A percentile compares a stretch with the other conserved stretches of the same genome.
Conservation (phyloP, 805 yeast species). For the Jamesozyma rosinii region DNA sequence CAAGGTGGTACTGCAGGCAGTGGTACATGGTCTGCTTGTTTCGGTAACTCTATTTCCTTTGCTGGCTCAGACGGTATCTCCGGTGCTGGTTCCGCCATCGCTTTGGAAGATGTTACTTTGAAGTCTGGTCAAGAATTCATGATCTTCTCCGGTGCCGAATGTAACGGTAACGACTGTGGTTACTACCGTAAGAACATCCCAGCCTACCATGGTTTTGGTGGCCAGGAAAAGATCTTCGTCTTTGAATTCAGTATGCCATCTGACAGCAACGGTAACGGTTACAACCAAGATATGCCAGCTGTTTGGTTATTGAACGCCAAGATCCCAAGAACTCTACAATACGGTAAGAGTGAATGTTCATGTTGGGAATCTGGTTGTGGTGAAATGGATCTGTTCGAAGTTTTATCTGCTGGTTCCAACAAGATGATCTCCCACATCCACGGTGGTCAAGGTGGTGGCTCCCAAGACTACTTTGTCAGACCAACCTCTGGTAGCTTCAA, state of each 20-base stretch:
- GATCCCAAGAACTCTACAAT: slow-evolving; percentile 93
- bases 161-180: slow-evolving; percentile 64
- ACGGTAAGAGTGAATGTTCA: slow-evolving; percentile 76
- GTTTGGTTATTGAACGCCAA: slow-evolving; percentile 92
- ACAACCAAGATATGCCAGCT: slow-evolving; percentile 94
- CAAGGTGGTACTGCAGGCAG: slow-evolving; percentile 77
- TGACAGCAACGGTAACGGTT: slow-evolving; percentile 39
- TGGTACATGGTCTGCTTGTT: slow-evolving; percentile 77
- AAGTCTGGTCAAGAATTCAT: slow-evolving; percentile 70
- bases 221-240: slow-evolving; percentile 73
- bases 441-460: slow-evolving; percentile 75
- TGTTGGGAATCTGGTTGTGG: slow-evolving; percentile 98
- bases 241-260: slow-evolving; percentile 93
- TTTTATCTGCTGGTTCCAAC: slow-evolving; percentile 65
- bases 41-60: slow-evolving; percentile 89
- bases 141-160: slow-evolving; percentile 66
- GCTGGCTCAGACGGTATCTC: slow-evolving; percentile 68
- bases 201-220: slow-evolving; percentile 91
- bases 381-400: slow-evolving; percentile 91
- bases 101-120: slow-evolving; percentile 58
- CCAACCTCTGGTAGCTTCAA: slow-evolving; percentile 70
- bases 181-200: slow-evolving; percentile 78
- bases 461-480: slow-evolving; percentile 79
- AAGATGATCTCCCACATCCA: slow-evolving; percentile 77
- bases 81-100: slow-evolving; percentile 60